Evolutionary conservation across 2,329 filamentous ascomycete species (phyloP).

Genomic region (Phoma sp.): DNA sequence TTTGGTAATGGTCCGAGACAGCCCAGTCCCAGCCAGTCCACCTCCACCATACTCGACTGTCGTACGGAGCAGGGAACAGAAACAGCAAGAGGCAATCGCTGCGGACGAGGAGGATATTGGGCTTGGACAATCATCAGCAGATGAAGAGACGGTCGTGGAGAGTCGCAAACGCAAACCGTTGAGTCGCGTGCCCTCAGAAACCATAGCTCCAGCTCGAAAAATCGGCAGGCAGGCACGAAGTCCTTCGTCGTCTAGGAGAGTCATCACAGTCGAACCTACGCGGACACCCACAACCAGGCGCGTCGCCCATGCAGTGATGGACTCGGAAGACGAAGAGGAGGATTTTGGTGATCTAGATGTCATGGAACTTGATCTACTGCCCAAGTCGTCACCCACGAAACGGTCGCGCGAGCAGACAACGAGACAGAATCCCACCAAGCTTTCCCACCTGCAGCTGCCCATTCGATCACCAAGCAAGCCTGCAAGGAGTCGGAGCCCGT

Average conservation of each 20-base stretch:
- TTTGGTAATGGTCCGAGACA: conserved; percentile 30
- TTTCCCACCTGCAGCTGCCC: conserved; percentile 22
- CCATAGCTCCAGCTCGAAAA: conserved; percentile 35
- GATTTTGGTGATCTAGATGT: conserved; percentile 38
- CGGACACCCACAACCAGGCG: conserved; percentile 27
- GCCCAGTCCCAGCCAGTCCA: conserved; percentile 32
- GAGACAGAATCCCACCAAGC: conserved; percentile 18
- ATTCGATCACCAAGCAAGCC: conserved; percentile 39
- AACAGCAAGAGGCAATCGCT: neutral
- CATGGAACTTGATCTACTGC: conserved; percentile 30
- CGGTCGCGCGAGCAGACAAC: conserved; percentile 22
- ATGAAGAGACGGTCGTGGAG: conserved; percentile 22
- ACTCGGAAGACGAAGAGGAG: conserved; percentile 43
- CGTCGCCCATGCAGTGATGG: conserved; percentile 32
- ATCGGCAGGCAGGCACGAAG: conserved; percentile 35
- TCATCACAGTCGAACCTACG: neutral
- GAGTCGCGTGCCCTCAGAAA: conserved; percentile 39
- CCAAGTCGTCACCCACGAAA: conserved; percentile 19
- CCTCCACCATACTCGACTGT: conserved; percentile 57
- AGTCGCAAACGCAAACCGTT: conserved; percentile 42
- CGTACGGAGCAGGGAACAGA: conserved; percentile 19
- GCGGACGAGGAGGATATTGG: conserved; percentile 22
- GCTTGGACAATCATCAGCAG: conserved; percentile 19
- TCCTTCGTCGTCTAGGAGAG: conserved; percentile 27
- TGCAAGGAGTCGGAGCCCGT: conserved; percentile 24